Percentiles rank a stretch among this genome's conserved stretches.
phyloP scores from a whole-genome alignment of 495 filamentous ascomycete species.

The Aspergillus egyptiacus region DNA sequence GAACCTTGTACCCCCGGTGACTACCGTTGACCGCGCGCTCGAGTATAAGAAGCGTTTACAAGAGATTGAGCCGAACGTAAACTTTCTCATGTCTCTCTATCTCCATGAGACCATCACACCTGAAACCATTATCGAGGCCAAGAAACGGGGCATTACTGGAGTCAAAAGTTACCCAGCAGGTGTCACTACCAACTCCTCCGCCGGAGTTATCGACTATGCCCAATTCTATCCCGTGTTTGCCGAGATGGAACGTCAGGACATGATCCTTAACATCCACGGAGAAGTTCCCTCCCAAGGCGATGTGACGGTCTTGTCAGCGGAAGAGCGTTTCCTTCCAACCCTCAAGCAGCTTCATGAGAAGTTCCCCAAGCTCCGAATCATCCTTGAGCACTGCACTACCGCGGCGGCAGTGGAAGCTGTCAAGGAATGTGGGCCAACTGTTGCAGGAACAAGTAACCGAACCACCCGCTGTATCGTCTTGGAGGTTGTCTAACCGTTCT shows the following conservation, averaged over 20 bases:
- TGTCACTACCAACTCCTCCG: conserved; percentile 76
- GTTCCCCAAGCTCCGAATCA: conserved; percentile 77
- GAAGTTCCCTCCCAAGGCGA: conserved; percentile 47
- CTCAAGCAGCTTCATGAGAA: conserved; percentile 60
- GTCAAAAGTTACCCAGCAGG: conserved; percentile 61
- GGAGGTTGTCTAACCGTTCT: not conserved
- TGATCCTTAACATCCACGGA: conserved; percentile 61
- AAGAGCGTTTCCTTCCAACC: conserved; percentile 74
- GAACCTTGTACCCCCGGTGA: conserved; percentile 70
- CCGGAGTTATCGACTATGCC: conserved; percentile 69
- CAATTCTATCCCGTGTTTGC: conserved; percentile 71
- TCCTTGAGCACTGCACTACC: conserved; percentile 75
- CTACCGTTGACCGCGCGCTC: conserved; percentile 65
- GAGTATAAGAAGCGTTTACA: conserved; percentile 65
- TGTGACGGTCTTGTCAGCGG: conserved; percentile 71
- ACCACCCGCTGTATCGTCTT: not conserved
- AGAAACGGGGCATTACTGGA: conserved; percentile 43
- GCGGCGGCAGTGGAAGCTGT: conserved; percentile 77
- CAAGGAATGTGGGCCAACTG: conserved; percentile 64
- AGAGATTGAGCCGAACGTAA: conserved; percentile 63
- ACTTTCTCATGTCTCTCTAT: conserved; percentile 86
- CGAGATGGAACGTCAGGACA: conserved; percentile 63
- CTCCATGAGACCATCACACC: conserved; percentile 73
- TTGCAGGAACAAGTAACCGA: conserved; percentile 33
- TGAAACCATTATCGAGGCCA: conserved; percentile 68